phyloP scores from a whole-genome alignment of 306 rosid genomes.

The Gillenia trifoliata region DNA sequence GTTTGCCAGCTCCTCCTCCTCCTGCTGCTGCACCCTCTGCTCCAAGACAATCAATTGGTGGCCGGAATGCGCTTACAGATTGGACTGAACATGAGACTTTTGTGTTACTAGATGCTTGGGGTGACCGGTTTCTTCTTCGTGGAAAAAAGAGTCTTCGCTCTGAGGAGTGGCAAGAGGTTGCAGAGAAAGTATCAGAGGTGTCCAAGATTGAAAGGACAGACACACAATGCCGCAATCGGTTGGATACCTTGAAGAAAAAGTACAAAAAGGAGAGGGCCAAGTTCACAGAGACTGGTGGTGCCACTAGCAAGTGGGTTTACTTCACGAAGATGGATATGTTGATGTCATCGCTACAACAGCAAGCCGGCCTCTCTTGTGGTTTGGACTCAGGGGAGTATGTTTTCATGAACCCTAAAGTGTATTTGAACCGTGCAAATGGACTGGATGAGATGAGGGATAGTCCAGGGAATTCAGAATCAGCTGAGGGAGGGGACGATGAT shows the following conservation, averaged over 20 bases:
- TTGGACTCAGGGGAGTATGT: constrained; percentile 68
- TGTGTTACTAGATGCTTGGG: constrained; percentile 85
- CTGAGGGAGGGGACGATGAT: constrained; percentile 44
- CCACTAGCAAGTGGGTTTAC: constrained; percentile 64
- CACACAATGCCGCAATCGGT: constrained; percentile 79
- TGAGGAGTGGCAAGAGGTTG: constrained; percentile 94
- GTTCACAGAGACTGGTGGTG: constrained; percentile 33
- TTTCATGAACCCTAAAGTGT: constrained; percentile 55
- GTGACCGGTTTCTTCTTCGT: constrained; percentile 68
- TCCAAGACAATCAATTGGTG: constrained; percentile 55
- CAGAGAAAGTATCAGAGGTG: constrained; percentile 73
- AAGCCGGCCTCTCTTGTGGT: constrained; percentile 64
- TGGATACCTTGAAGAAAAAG: constrained; percentile 85
- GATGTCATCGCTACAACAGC: constrained; percentile 54
- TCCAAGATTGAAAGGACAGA: constrained; percentile 71
- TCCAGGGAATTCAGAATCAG: constrained; percentile 62
- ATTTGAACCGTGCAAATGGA: constrained; percentile 60
- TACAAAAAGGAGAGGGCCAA: constrained; percentile 79
- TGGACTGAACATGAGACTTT: constrained; percentile 84
- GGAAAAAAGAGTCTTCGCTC: constrained; percentile 88
- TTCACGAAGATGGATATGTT: constrained; percentile 73
- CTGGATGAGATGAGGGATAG: constrained; percentile 74
- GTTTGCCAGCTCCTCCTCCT: constrained; percentile 36
- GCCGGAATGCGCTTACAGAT: constrained; percentile 63
- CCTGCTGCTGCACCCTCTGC: constrained; percentile 32